These are phyloP conservation scores for Leishmania gerbilli DNA, from an alignment of 208 protist species.

Conservation along the genomic window DNA sequence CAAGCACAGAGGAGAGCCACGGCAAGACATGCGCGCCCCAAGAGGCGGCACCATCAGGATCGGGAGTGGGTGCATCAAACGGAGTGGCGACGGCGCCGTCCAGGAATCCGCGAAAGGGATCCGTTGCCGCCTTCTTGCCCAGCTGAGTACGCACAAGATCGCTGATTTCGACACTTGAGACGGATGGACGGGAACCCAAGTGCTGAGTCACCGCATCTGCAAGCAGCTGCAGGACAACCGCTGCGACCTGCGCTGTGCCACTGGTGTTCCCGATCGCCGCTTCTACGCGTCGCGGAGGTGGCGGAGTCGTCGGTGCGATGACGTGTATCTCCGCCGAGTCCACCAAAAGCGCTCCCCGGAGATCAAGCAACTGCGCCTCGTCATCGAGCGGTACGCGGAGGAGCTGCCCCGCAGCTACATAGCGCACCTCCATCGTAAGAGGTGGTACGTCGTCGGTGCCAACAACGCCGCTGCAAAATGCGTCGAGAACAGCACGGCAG, in stretches of 20 bases:
- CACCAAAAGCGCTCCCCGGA: slow-evolving; percentile 2
- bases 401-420: background rate
- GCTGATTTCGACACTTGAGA: slow-evolving; percentile 2
- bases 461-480: slow-evolving; percentile 14
- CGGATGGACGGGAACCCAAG: too few species aligned
- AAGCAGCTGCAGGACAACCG: background rate
- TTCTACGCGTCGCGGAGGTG: background rate
- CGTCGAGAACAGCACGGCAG: slow-evolving; percentile 28
- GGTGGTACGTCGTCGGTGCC: background rate
- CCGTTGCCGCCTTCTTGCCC: background rate
- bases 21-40: background rate
- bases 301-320: slow-evolving; percentile 4
- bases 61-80: background rate
- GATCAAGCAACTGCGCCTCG: background rate
- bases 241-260: background rate
- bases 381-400: background rate
- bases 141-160: slow-evolving; percentile 1
- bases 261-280: background rate
- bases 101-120: slow-evolving; percentile 3
- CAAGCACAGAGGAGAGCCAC: slow-evolving; percentile 5
- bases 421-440: slow-evolving; percentile 9
- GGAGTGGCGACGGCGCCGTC: background rate
- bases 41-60: background rate
- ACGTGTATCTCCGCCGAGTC: slow-evolving; percentile 23
- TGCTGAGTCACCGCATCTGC: background rate